These are phyloP conservation scores for Herpetomonas muscarum DNA, from an alignment of 208 protist genomes.

Conservation along the genomic window DNA sequence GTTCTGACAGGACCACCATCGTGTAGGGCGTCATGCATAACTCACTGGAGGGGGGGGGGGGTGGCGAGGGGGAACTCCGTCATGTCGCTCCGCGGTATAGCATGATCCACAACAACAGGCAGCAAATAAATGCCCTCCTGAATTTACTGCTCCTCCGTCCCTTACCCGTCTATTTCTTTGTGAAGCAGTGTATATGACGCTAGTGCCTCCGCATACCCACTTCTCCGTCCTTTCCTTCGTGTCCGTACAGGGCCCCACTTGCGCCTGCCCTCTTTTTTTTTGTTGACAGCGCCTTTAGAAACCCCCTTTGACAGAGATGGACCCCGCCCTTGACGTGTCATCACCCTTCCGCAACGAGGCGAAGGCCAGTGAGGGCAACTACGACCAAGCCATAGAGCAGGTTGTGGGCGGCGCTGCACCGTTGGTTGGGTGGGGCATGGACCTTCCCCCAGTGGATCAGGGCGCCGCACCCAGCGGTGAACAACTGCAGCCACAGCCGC, in stretches of 20 bases:
- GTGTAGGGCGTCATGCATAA: too few species aligned
- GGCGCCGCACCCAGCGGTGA: slow-evolving; percentile 2
- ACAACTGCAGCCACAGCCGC: background rate
- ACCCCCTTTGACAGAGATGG: slow-evolving; percentile 32
- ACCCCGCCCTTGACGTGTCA: slow-evolving; percentile 61
- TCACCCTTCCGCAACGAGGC: slow-evolving; percentile 68
- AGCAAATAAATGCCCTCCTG: too few species aligned
- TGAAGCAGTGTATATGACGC: too few species aligned
- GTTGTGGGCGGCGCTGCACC: slow-evolving; percentile 19
- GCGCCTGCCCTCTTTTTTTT: too few species aligned
- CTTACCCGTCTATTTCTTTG: too few species aligned
- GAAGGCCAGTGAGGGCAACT: slow-evolving; percentile 34
- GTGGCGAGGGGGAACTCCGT: too few species aligned
- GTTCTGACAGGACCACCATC: too few species aligned
- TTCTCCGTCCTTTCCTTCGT: background rate
- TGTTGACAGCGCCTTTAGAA: background rate
- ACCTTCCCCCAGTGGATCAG: background rate
- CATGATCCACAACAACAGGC: too few species aligned
- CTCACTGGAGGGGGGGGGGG: too few species aligned
- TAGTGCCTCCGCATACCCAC: background rate
- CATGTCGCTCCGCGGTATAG: too few species aligned
- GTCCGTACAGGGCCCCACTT: too few species aligned
- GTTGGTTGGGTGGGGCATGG: background rate
- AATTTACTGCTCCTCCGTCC: too few species aligned
- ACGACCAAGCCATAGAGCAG: slow-evolving; percentile 50